Percentiles rank a stretch among this genome's conserved stretches.
These are phyloP conservation scores for Vanilla planifolia DNA, from an alignment of 106 monocot species.

Conservation along the genomic window DNA sequence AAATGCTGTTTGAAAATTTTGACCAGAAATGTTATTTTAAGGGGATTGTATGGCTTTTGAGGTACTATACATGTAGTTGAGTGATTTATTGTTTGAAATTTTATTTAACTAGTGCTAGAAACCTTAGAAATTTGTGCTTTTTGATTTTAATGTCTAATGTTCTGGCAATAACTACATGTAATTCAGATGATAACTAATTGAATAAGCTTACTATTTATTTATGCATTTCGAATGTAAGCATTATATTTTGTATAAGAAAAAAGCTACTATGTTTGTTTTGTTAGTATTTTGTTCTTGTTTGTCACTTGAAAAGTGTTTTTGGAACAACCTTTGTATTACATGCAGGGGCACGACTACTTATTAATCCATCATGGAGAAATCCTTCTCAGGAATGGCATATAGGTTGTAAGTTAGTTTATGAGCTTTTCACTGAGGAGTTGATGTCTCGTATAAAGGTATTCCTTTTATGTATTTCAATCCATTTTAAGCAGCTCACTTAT, in stretches of 20 bases:
- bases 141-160: too few species aligned
- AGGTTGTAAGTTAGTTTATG: slow-evolving; percentile 90
- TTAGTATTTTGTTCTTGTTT: background rate
- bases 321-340: background rate
- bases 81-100: too few species aligned
- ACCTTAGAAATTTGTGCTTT: too few species aligned
- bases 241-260: background rate
- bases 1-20: background rate
- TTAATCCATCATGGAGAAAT: slow-evolving; percentile 90
- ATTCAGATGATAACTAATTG: background rate
- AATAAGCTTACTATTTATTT: too few species aligned
- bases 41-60: background rate
- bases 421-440: slow-evolving; percentile 73
- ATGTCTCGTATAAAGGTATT: slow-evolving; percentile 76
- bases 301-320: background rate
- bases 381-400: slow-evolving; percentile 98
- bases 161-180: background rate
- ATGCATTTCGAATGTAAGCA: too few species aligned
- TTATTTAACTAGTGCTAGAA: too few species aligned
- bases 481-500: background rate
- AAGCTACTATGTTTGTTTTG: background rate
- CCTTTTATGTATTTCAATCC: background rate
- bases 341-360: slow-evolving; percentile 40
- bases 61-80: background rate
- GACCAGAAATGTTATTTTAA: background rate